Evolutionary conservation across 768 basidiomycete genomes (phyloP).

Genomic region (Collybiopsis luxurians): DNA sequence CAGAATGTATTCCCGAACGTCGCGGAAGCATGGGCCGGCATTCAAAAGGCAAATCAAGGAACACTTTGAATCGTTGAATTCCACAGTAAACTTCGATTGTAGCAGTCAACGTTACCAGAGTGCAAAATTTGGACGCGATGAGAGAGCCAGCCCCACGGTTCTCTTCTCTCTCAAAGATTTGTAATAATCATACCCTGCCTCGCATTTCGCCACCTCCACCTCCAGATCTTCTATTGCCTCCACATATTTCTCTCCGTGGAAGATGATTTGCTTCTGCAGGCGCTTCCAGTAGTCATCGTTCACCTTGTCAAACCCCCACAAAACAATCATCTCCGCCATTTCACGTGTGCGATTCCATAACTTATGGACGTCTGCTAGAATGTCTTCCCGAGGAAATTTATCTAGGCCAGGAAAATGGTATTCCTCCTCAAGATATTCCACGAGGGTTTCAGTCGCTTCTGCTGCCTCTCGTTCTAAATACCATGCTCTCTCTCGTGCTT

Average conservation of each 20-base stretch:
- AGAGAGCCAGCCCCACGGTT: neutral
- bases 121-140: neutral
- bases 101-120: neutral
- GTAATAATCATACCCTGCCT: neutral
- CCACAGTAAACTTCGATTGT: neutral
- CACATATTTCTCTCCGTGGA: neutral
- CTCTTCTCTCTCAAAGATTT: neutral
- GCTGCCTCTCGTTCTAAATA: too few species aligned
- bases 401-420: neutral
- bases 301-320: neutral
- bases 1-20: too few species aligned
- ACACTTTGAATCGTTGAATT: too few species aligned
- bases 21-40: too few species aligned
- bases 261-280: neutral
- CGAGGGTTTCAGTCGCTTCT: too few species aligned
- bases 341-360: neutral
- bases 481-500: too few species aligned
- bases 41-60: too few species aligned
- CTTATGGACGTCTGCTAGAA: neutral
- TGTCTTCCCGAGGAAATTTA: neutral
- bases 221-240: neutral
- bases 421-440: too few species aligned
- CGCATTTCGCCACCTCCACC: neutral
- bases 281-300: neutral
- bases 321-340: neutral